phyloP scores from a whole-genome alignment of 2,329 filamentous ascomycete species.

The Zasmidium cellare region DNA sequence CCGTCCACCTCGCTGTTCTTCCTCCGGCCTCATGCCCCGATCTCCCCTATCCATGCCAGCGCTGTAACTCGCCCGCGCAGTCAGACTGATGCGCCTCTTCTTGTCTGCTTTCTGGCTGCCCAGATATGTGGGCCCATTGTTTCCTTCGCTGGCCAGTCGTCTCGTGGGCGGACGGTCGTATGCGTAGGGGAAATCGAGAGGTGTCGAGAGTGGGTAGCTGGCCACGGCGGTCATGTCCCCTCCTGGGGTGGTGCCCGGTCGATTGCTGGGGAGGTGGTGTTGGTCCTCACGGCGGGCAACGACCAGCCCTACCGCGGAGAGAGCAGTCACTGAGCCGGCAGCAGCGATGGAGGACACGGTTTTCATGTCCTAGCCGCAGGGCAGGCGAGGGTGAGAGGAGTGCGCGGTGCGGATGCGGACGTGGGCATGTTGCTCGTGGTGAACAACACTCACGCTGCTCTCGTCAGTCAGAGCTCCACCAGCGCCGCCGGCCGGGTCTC shows the following conservation, averaged over 20 bases:
- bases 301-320: constrained; percentile 56
- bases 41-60: constrained; percentile 18
- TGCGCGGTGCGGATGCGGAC: not conserved
- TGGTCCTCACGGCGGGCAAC: constrained; percentile 23
- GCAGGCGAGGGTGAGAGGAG: not conserved
- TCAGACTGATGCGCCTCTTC: constrained; percentile 19
- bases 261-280: constrained; percentile 5
- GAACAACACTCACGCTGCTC: not conserved
- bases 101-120: constrained; percentile 9
- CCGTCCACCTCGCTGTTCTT: constrained; percentile 7
- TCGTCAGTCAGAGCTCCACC: not conserved
- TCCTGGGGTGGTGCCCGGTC: constrained; percentile 7
- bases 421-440: not conserved
- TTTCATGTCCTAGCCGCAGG: constrained; percentile 17
- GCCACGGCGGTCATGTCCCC: constrained; percentile 23
- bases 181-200: constrained; percentile 8
- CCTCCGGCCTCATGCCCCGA: constrained; percentile 10
- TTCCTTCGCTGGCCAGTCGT: constrained; percentile 15
- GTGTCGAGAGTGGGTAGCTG: constrained; percentile 10
- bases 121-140: constrained; percentile 11
- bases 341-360: constrained; percentile 53
- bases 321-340: constrained; percentile 60
- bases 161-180: constrained; percentile 7
- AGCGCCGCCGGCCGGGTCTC: not conserved
- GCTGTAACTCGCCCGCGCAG: constrained; percentile 15